These are phyloP conservation scores for Pleurotus eryngii DNA, from an alignment of 768 basidiomycete species.

Conservation along the genomic window DNA sequence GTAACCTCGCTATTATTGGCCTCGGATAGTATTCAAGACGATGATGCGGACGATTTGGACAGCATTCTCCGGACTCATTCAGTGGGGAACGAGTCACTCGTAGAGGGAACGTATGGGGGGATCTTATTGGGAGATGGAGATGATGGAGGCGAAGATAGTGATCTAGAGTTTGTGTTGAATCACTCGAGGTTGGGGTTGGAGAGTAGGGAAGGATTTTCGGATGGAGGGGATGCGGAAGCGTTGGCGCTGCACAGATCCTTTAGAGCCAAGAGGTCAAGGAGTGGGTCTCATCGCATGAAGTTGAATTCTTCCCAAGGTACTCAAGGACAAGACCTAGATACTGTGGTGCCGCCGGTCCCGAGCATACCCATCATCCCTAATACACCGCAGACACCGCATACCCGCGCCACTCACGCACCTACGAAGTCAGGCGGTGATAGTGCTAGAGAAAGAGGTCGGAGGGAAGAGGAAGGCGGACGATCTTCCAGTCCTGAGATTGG, in stretches of 20 bases:
- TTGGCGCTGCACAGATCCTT: conserved; percentile 17
- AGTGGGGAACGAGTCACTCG: conserved; percentile 31
- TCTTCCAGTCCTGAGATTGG: conserved; percentile 33
- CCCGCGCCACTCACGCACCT: neutral
- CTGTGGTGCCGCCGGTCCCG: neutral
- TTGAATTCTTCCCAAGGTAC: neutral
- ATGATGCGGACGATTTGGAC: conserved; percentile 14
- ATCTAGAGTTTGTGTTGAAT: conserved; percentile 7
- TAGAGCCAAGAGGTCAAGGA: conserved; percentile 19
- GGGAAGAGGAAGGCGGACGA: conserved; percentile 6
- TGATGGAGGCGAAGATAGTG: conserved; percentile 15
- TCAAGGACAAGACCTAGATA: too few species aligned
- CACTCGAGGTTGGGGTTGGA: neutral
- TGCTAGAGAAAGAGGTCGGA: too few species aligned
- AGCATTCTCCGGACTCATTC: neutral
- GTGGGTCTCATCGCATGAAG: conserved; percentile 20
- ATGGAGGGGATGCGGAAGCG: conserved; percentile 9
- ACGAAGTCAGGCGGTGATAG: neutral
- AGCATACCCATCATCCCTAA: neutral
- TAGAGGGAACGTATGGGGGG: conserved; percentile 33
- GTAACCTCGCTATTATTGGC: too few species aligned
- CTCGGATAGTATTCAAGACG: conserved; percentile 9
- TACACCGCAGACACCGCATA: conserved; percentile 1
- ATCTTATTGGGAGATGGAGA: conserved; percentile 20
- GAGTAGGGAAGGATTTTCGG: neutral